Evolutionary conservation across 2,329 filamentous ascomycete genomes (phyloP), one percentile per base, ranked within the genome.

Genomic region (Verticillium isaacii): DNA sequence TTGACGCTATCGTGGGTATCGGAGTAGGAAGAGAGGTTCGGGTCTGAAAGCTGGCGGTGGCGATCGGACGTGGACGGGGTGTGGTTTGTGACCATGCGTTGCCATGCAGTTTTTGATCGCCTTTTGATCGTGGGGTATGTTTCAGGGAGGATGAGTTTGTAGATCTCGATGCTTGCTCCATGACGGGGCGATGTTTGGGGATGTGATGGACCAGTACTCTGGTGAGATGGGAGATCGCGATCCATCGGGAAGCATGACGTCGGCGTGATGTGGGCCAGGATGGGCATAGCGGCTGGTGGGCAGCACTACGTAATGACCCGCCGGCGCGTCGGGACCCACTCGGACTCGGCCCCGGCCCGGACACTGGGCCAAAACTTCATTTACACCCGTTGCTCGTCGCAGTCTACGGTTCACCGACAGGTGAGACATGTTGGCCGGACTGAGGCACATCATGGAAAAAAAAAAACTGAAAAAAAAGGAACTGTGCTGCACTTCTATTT

Each of bases 51-150:
- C 37, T 41, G 37, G 15, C 2, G 15, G 15, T 15, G 37, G 37
- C 37, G 37, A 17, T 17, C 37, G 6, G 14, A 41, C 19, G 3
- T 5, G n/a, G n/a, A 23, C 12, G 12, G 23, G n/a, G 19, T 52
- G 11, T 23, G 23, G 45, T 52, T 14, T 52, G 45, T 52, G n/a
- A 52, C 45, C 19, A 52, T 52, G 45, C 19, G 19, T 5, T 6
- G 19, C 25, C n/a, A 12, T 6, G 19, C 14, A 14, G 19, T 23
- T 14, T 14, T 23, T 23, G n/a, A 52, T 9, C 19, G n/a, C n/a
- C 5, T 8, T 29, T 29, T 29, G 29, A 19, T 52, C n/a, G n/a
- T 41, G 57, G 58, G 62, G 57, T 64, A 52, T 58, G 58, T 58
- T 58, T 14, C 14, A 45, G 57, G 63, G 57, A 29, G 19, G 3